These are phyloP conservation scores for Pyrenophora teres DNA, from an alignment of 2,329 filamentous ascomycete species.

Conservation along the genomic window DNA sequence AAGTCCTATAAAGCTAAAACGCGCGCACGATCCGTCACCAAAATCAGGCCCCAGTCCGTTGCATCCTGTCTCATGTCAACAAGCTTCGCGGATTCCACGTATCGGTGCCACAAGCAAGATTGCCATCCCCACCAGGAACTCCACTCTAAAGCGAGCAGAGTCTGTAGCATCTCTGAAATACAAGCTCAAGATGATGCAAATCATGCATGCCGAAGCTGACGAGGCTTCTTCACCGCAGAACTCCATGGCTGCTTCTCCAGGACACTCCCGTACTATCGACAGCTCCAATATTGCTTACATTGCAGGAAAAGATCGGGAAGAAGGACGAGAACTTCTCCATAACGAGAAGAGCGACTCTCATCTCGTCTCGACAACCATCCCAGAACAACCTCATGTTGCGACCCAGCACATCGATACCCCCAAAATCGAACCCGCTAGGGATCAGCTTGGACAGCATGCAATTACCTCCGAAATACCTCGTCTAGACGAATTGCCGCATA, in stretches of 20 bases:
- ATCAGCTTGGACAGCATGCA: too few relatives aligned
- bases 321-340: not conserved
- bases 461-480: too few relatives aligned
- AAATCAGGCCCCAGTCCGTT: not conserved
- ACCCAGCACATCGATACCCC: too few relatives aligned
- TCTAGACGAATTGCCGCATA: too few relatives aligned
- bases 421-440: too few relatives aligned
- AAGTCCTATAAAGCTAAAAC: constrained; percentile 19
- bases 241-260: constrained; percentile 1
- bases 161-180: constrained; percentile 14
- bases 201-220: not conserved
- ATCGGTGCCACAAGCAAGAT: constrained; percentile 8
- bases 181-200: not conserved
- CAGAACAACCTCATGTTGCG: too few relatives aligned
- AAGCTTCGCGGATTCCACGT: constrained; percentile 37
- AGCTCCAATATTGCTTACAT: constrained; percentile 27
- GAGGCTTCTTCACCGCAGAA: constrained; percentile 10
- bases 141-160: constrained; percentile 24
- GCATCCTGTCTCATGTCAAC: constrained; percentile 10
- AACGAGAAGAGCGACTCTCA: too few relatives aligned
- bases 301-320: not conserved
- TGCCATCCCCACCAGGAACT: constrained; percentile 10
- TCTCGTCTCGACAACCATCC: too few relatives aligned
- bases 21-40: constrained; percentile 12
- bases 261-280: constrained; percentile 31